Conservation (phyloP, 2,329 filamentous ascomycete species). For the Sporothrix schenckii region DNA sequence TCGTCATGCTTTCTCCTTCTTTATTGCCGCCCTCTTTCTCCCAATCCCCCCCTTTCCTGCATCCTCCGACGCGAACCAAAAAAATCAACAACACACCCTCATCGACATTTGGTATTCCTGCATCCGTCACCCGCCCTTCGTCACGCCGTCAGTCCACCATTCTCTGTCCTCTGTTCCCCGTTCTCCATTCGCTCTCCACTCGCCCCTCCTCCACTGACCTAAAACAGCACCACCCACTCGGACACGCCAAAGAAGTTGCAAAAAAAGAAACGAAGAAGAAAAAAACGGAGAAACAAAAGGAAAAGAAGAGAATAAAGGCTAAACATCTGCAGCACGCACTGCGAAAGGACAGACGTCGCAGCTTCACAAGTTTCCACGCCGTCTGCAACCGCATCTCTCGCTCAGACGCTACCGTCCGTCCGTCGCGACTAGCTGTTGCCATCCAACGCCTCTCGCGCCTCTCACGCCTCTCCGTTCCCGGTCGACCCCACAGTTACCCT, state of each 20-base stretch:
- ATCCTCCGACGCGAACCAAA: slow-evolving; percentile 3
- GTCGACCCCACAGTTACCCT: slow-evolving; percentile 38
- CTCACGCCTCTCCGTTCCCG: slow-evolving; percentile 32
- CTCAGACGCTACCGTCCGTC: slow-evolving; percentile 28
- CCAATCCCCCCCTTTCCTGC: background rate
- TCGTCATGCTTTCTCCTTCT: background rate
- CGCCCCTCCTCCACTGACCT: background rate
- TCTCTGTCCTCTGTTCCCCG: slow-evolving; percentile 8
- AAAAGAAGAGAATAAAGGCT: background rate
- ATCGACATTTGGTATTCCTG: slow-evolving; percentile 16
- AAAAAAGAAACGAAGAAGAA: too few relatives aligned
- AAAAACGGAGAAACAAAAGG: background rate
- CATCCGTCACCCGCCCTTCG: slow-evolving; percentile 14
- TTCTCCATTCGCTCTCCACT: slow-evolving; percentile 16
- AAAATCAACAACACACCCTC: slow-evolving; percentile 1
- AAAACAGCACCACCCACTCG: slow-evolving; percentile 17
- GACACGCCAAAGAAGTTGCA: slow-evolving; percentile 12
- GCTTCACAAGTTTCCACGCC: background rate
- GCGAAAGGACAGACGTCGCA: background rate
- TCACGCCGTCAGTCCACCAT: background rate
- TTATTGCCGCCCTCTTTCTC: slow-evolving; percentile 3
- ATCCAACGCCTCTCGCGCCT: slow-evolving; percentile 11
- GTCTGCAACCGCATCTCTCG: background rate
- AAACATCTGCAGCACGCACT: slow-evolving; percentile 30
- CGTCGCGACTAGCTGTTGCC: slow-evolving; percentile 30